Conservation (phyloP, 2,329 filamentous ascomycete genomes). For the Nothophaeocryptopus gaeumannii region DNA sequence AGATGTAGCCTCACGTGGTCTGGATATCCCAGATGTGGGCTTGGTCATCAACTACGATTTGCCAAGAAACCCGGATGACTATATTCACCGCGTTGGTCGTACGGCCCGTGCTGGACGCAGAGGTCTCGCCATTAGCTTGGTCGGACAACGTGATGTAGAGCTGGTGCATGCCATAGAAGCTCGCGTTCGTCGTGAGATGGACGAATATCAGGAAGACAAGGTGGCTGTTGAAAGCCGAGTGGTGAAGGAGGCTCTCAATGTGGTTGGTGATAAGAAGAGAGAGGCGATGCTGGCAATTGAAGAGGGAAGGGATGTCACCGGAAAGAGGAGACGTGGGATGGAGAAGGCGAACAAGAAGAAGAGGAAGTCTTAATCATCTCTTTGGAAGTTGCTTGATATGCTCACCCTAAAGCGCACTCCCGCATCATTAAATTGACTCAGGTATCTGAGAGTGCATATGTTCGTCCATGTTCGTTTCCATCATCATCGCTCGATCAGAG, state of each 20-base stretch:
- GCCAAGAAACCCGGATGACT: slow-evolving; percentile 93
- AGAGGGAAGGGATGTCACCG: slow-evolving; percentile 84
- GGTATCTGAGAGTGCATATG: too few species aligned
- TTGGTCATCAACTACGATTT: slow-evolving; percentile 95
- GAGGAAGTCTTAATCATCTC: not conserved
- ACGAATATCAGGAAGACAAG: slow-evolving; percentile 79
- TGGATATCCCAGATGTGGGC: slow-evolving; percentile 90
- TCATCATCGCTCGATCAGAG: too few species aligned
- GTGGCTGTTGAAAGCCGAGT: slow-evolving; percentile 93
- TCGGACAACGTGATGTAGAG: slow-evolving; percentile 89
- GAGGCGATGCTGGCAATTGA: slow-evolving; percentile 89
- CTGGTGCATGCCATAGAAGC: slow-evolving; percentile 86
- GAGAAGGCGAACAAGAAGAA: slow-evolving; percentile 5
- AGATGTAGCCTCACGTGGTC: slow-evolving; percentile 87
- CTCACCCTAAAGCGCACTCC: too few species aligned
- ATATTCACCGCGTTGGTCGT: slow-evolving; percentile 93
- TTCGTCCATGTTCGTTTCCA: too few species aligned
- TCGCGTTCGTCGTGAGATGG: slow-evolving; percentile 76
- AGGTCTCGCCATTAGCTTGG: slow-evolving; percentile 80
- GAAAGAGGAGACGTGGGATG: slow-evolving; percentile 56
- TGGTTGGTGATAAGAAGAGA: slow-evolving; percentile 92
- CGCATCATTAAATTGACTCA: too few species aligned
- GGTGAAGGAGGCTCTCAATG: slow-evolving; percentile 77
- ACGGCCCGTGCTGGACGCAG: slow-evolving; percentile 86
- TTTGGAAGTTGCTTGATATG: too few species aligned